phyloP scores from a whole-genome alignment of 352 stramenopile genomes.

The Plasmopara muralis region DNA sequence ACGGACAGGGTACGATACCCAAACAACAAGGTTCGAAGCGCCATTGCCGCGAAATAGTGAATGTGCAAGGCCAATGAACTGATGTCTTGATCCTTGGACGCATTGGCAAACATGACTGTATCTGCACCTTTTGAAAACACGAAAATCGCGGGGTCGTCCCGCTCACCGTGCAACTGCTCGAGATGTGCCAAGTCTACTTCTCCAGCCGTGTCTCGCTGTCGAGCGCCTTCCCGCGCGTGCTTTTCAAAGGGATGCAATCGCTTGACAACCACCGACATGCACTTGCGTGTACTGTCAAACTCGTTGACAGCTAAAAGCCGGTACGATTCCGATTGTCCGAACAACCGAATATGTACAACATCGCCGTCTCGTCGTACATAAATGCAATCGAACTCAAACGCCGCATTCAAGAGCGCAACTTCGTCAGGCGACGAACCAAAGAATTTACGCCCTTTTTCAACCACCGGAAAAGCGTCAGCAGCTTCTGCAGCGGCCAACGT shows the following conservation, averaged over 20 bases:
- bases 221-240: constrained; percentile 2
- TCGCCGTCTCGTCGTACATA: constrained; percentile 74
- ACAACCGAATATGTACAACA: constrained; percentile 70
- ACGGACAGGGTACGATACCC: constrained; percentile 60
- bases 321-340: constrained; percentile 67
- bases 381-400: constrained; percentile 73
- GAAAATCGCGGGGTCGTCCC: constrained; percentile 48
- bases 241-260: constrained; percentile 21
- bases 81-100: constrained; percentile 60
- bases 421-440: constrained; percentile 81
- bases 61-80: constrained; percentile 74
- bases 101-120: constrained; percentile 84
- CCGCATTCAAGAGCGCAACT: constrained; percentile 70
- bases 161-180: constrained; percentile 14
- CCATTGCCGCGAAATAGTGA: constrained; percentile 85
- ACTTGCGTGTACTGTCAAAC: constrained; percentile 83
- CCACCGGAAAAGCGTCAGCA: constrained; percentile 23
- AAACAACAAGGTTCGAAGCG: constrained; percentile 78
- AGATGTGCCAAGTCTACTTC: constrained; percentile 30
- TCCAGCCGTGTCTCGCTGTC: constrained; percentile 16
- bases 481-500: constrained; percentile 21
- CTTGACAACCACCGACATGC: constrained; percentile 79
- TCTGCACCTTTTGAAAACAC: constrained; percentile 87
- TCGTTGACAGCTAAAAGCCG: constrained; percentile 78
- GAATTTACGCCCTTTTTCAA: constrained; percentile 34